Evolutionary conservation across 441 rosid species (phyloP).

Genomic region (Gossypium schwendimanii): DNA sequence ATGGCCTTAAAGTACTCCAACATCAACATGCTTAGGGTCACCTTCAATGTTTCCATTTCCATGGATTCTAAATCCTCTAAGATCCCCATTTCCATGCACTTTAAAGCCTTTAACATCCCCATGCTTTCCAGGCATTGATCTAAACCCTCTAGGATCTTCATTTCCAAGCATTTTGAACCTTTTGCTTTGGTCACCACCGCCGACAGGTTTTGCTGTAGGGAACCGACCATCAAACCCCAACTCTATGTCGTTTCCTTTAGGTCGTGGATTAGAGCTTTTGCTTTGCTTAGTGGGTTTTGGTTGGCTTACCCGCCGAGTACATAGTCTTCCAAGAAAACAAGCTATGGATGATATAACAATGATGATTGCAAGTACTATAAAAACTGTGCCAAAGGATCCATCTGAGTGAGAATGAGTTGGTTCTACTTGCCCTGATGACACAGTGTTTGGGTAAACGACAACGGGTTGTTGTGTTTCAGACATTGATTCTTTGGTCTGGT

Average conservation of each 20-base stretch:
- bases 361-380: slow-evolving; percentile 48
- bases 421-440: slow-evolving; percentile 28
- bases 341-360: slow-evolving; percentile 46
- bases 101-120: neutral
- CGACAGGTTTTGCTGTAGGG: slow-evolving; percentile 18
- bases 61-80: slow-evolving; percentile 14
- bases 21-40: slow-evolving; percentile 22
- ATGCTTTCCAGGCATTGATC: slow-evolving; percentile 19
- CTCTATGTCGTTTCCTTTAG: slow-evolving; percentile 38
- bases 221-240: slow-evolving; percentile 36
- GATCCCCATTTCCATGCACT: neutral
- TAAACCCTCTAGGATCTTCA: slow-evolving; percentile 14
- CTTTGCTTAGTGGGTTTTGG: slow-evolving; percentile 21
- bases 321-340: slow-evolving; percentile 53
- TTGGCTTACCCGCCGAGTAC: slow-evolving; percentile 34
- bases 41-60: slow-evolving; percentile 26
- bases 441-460: slow-evolving; percentile 52
- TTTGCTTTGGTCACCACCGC: slow-evolving; percentile 30
- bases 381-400: slow-evolving; percentile 54
- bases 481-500: slow-evolving; percentile 22
- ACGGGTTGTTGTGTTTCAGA: slow-evolving; percentile 41
- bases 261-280: slow-evolving; percentile 18
- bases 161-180: slow-evolving; percentile 29
- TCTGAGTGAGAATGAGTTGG: slow-evolving; percentile 33
- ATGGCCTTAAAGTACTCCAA: slow-evolving; percentile 17